Base-by-base conservation (phyloP, 163 green algal species). In the Scenedesmus sp. region DNA sequence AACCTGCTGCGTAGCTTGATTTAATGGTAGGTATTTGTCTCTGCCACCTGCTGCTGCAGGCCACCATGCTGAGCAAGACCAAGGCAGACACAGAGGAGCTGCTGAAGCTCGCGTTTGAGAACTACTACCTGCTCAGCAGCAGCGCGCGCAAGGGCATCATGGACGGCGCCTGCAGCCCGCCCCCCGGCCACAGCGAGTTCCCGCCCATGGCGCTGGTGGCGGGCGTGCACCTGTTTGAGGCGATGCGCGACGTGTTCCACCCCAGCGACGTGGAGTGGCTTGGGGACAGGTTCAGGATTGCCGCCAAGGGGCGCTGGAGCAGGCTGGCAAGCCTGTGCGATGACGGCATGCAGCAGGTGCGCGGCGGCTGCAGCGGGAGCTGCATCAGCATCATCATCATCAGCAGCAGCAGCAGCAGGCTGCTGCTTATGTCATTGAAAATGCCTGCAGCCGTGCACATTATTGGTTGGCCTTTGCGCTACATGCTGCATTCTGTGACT, bases 301-400 rank as follows among this genome's bases (percentile, higher is more conserved):
- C 96, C 26, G 96, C 96, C 13, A 92, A 94, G 61, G 93, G 92
- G 65, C 94, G 96, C 81, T 98, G 96, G 87, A 85, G 92, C 56
- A 91, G 93, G 33, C 91, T 97, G 53, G 73, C 95, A 3, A 93
- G 82, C 9, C 91, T 94, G 9, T 91, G 78, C 49, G 94, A 97
- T 53, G 93, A 92, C 88, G 92, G 84, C 53, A 59, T 37, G 16
- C 70, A 90, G 72, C 70, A 85, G 70, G 70, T 84, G 86, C 15
- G 87, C 20, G 16, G n/a, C 53, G 44, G 33, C 35, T 81, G 72
- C 33, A 76, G 72, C 35, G 49, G 35, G 16, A 80, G 59, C n/a
- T 44, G 12, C 12, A 80, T 12, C n/a, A 43, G 9, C 22, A 16
- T 13, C 46, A 61, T 61, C 13, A 24, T 13, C 51, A 61, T 13